These are phyloP conservation scores for Phytophthora pisi DNA, from an alignment of 352 stramenopile genomes.

Conservation along the genomic window DNA sequence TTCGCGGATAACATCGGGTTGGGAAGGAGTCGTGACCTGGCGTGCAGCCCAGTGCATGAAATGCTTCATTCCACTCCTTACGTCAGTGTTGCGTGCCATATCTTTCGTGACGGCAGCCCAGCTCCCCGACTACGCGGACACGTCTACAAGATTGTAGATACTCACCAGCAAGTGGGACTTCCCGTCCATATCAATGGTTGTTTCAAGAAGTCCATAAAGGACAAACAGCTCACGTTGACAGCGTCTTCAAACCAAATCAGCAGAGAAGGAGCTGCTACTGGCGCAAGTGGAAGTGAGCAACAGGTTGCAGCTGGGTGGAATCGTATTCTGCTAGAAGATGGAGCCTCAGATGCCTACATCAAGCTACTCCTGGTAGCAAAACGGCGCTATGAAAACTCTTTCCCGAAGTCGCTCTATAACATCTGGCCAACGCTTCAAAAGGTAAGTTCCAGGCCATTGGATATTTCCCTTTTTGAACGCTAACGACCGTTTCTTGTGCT, in stretches of 20 bases:
- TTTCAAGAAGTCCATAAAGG: conserved; percentile 69
- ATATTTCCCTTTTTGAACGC: not conserved
- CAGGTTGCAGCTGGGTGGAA: conserved; percentile 75
- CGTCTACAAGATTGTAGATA: conserved; percentile 67
- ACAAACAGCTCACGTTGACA: conserved; percentile 46
- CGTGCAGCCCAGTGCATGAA: conserved; percentile 62
- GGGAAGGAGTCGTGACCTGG: conserved; percentile 72
- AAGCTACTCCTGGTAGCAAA: conserved; percentile 69
- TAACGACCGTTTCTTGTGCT: conserved; percentile 6
- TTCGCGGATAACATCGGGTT: conserved; percentile 70
- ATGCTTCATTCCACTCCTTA: conserved; percentile 68
- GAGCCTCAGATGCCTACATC: conserved; percentile 60
- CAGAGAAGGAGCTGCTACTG: conserved; percentile 17
- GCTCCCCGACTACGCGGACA: conserved; percentile 52
- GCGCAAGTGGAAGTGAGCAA: conserved; percentile 50
- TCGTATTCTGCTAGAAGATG: conserved; percentile 71
- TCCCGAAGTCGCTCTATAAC: conserved; percentile 62
- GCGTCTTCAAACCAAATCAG: conserved; percentile 15
- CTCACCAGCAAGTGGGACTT: conserved; percentile 49
- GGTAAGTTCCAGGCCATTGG: conserved; percentile 27
- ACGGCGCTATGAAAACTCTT: conserved; percentile 39
- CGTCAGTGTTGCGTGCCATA: conserved; percentile 64
- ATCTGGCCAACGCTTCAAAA: conserved; percentile 60
- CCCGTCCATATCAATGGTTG: conserved; percentile 79
- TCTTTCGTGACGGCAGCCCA: conserved; percentile 56